Conservation (phyloP, 2,329 filamentous ascomycete species). For the Periconia sp. region DNA sequence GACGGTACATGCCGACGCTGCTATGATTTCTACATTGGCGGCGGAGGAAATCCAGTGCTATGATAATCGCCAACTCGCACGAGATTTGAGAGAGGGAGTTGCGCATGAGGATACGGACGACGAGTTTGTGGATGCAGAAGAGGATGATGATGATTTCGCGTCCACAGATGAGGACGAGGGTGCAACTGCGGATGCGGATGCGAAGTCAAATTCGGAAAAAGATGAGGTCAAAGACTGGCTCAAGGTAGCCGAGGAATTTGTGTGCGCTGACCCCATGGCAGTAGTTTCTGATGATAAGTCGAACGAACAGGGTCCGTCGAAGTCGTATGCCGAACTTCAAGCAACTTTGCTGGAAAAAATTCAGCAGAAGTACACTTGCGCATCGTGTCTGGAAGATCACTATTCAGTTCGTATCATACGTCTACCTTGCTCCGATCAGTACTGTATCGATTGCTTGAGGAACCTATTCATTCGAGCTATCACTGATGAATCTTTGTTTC, state of each 20-base stretch:
- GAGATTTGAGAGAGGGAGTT: no score
- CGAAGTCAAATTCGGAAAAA: no score
- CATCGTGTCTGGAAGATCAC: constrained; percentile 2
- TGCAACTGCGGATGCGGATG: no score
- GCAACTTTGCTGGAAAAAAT: constrained; percentile 13
- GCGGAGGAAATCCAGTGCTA: no score
- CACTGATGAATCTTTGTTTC: constrained; percentile 13
- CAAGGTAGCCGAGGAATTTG: constrained; percentile 3
- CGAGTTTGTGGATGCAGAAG: no score
- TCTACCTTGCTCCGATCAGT: constrained; percentile 9
- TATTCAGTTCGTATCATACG: background rate
- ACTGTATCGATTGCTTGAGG: constrained; percentile 17
- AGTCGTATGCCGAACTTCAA: constrained; percentile 14
- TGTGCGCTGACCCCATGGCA: constrained; percentile 4
- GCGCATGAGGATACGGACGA: no score
- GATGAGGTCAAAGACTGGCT: constrained; percentile 10
- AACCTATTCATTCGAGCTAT: constrained; percentile 12
- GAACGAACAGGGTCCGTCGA: constrained; percentile 17
- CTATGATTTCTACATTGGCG: no score
- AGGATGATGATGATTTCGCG: no score
- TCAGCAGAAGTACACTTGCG: constrained; percentile 5
- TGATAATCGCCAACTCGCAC: no score
- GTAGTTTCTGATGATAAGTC: constrained; percentile 13
- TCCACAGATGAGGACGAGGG: no score
- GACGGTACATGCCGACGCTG: no score